Evolutionary conservation across 2,329 filamentous ascomycete species (phyloP), one percentile per base, ranked within the genome.

Genomic region (Cordyceps farinosa): DNA sequence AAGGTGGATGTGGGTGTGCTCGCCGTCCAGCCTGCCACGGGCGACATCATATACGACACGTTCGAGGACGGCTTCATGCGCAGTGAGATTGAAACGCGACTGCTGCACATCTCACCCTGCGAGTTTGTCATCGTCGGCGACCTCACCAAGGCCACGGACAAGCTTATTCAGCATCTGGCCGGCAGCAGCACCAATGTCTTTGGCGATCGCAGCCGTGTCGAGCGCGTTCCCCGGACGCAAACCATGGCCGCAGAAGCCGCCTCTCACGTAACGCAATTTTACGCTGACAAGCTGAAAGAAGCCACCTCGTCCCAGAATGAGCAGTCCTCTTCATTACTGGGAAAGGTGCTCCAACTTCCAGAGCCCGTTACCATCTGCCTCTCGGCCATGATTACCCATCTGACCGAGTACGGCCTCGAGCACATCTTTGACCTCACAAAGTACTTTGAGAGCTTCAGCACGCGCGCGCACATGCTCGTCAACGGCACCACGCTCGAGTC

Each of bases 1-100:
- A 96, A 91, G 71, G 94, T 98, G 1, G 87, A 95, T 62, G 88
- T 98, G 30, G 95, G 95, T 1, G 86, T 99, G 64, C 82, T 99
- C 29, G 95, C 95, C 32, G 95, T 99, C 5, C 95, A 99, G 70
- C 95, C 95, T 9, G 90, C 92, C 1, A 99, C 95, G 0, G 95
- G 95, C 62, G 94, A 98, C 74, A 92, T 99, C 69, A 90, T 98
- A 62, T 96, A 97, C 70, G 95, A 99, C 71, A 88, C 89, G 64
- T 99, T 99, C 69, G 92, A 98, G 69, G 95, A 99, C 71, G 92
- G 94, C 2, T 98, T 98, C 77, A 97, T 99, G 94, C 84, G 95
- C 55, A 92, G 89, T 70, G 95, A 99, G 73, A 90, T 99, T 40
- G 95, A 99, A 77, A 99, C 95, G 0, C 82, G 95, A n/a, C 79